A percentile compares a stretch with the other conserved stretches of the same genome.
Evolutionary conservation across 192 early-diverging fungal genomes (phyloP).

Genomic region (Lobosporangium transversale): DNA sequence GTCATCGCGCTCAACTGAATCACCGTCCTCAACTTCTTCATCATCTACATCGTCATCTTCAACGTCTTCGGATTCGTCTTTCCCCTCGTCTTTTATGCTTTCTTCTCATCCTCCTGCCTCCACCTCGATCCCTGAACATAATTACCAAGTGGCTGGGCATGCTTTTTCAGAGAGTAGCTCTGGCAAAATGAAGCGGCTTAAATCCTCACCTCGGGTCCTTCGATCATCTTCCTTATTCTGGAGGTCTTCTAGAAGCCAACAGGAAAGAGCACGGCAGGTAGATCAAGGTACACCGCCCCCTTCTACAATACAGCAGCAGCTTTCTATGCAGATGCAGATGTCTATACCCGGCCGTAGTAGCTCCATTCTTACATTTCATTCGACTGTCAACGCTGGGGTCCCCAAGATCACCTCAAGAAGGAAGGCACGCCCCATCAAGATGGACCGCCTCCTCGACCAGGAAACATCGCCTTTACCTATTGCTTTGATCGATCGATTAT

Average conservation of each 20-base stretch:
- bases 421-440: conserved; percentile 2
- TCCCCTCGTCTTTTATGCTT: conserved; percentile 1
- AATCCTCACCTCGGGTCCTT: conserved; percentile 19
- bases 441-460: conserved; percentile 31
- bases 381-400: too few species aligned
- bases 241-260: conserved; percentile 7
- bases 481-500: conserved; percentile 21
- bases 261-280: not conserved
- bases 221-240: conserved; percentile 8
- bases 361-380: too few species aligned
- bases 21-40: conserved; percentile 21
- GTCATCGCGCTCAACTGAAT: conserved; percentile 11
- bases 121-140: not conserved
- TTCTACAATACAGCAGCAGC: conserved; percentile 2
- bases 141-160: too few species aligned
- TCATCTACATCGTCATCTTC: conserved; percentile 7
- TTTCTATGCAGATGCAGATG: not conserved
- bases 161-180: not conserved
- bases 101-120: not conserved
- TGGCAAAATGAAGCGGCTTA: not conserved
- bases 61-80: conserved; percentile 7
- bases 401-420: not conserved
- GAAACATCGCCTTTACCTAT: conserved; percentile 26
- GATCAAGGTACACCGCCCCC: not conserved
- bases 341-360: too few species aligned